phyloP scores from a whole-genome alignment of 352 stramenopile genomes.

The Globisporangium uncinulatum region DNA sequence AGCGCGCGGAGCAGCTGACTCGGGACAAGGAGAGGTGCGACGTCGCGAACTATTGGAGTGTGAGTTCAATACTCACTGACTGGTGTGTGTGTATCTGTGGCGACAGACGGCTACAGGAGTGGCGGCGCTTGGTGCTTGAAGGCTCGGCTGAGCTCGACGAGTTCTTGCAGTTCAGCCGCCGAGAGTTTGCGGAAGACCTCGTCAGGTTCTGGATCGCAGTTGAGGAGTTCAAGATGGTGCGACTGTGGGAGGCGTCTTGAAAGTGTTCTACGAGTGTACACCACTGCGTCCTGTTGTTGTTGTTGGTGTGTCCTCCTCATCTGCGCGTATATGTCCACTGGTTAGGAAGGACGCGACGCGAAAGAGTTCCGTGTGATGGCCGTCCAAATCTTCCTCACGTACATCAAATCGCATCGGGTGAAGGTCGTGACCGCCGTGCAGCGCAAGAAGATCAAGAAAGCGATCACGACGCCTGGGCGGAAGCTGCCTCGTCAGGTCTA shows the following conservation, averaged over 20 bases:
- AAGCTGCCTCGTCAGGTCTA: slow-evolving; percentile 37
- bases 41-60: neutral
- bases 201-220: slow-evolving; percentile 56
- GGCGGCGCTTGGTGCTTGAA: slow-evolving; percentile 33
- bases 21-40: slow-evolving; percentile 28
- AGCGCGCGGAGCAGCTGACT: slow-evolving; percentile 14
- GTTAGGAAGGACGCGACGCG: slow-evolving; percentile 17
- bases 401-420: slow-evolving; percentile 55
- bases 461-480: slow-evolving; percentile 51
- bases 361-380: slow-evolving; percentile 38
- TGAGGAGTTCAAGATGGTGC: slow-evolving; percentile 47
- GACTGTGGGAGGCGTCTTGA: neutral
- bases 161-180: slow-evolving; percentile 38
- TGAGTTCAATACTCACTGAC: neutral
- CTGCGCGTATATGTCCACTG: no score
- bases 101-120: slow-evolving; percentile 25
- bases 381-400: slow-evolving; percentile 46
- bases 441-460: slow-evolving; percentile 63
- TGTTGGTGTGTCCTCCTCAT: neutral
- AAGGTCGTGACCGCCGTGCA: slow-evolving; percentile 59
- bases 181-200: slow-evolving; percentile 53
- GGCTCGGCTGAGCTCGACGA: slow-evolving; percentile 19
- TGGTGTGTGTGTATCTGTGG: neutral
- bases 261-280: neutral
- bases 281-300: no score